Base-by-base conservation (phyloP, 352 stramenopile genomes). In the Globisporangium splendens region DNA sequence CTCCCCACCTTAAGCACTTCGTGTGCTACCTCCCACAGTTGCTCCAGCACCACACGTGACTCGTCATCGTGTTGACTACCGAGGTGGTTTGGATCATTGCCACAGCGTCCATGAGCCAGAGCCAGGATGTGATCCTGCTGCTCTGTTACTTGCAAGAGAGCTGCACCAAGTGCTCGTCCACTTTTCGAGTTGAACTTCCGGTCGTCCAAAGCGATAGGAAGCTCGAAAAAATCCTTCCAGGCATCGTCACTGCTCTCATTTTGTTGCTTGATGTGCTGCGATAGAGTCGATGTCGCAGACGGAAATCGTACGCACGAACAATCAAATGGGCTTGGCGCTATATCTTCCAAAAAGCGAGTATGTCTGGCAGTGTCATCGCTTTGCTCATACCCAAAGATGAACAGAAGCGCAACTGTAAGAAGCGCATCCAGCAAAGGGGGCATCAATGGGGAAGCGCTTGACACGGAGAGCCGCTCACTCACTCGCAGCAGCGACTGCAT, bases 401-500 rank as follows among this genome's bases (percentile, higher is more conserved):
- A 65, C 5, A 46, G 22, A 17, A 24, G 14, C 15, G 38, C 14
- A 4, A 41, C 33, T 7, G 53, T n/a, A 28, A 59, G 28, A 21
- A 60, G 24, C 13, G 21, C 47, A n/a, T 55, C 35, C 10, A 61
- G 46, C 4, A 57, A 21, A 35, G 52, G 52, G 13, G 35, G 15
- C 17, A 18, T 12, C 8, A 50, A 28, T 24, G 12, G n/a, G 12
- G 21, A 21, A 7, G 28, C 42, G 8, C 11, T 46, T 4, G 31
- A 24, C 43, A 21, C n/a, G 10, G 17, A n/a, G 1, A 46, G 5
- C 3, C 35, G 31, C 3, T 42, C 14, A 2, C 22, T 52, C 2
- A 14, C 53, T 22, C 11, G 11, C 6, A 56, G 13, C 18, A 83
- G 20, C 2, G 18, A 21, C 14, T 50, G 17, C 14, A 79, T 46